phyloP scores from a whole-genome alignment of 1,284 basidiomycete genomes.

The Leccinum pachyderme region DNA sequence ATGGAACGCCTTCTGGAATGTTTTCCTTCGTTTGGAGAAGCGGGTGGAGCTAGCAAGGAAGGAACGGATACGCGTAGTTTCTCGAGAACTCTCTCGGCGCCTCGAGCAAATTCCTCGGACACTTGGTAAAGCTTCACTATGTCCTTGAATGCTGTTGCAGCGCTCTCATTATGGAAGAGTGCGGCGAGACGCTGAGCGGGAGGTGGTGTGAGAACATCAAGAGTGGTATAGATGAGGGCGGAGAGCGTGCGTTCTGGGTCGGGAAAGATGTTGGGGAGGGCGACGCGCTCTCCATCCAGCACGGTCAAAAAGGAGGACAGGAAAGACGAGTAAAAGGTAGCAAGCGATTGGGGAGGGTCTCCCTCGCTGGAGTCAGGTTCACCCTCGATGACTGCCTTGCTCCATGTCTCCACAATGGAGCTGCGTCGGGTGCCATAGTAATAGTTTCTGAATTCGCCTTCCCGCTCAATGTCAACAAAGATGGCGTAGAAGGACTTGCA shows the following conservation, averaged over 20 bases:
- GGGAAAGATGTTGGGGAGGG: slow-evolving; percentile 80
- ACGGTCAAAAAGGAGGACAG: slow-evolving; percentile 66
- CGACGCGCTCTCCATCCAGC: slow-evolving; percentile 68
- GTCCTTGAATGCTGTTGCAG: slow-evolving; percentile 60
- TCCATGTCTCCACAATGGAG: slow-evolving; percentile 68
- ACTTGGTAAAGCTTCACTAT: slow-evolving; percentile 69
- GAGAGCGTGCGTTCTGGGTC: slow-evolving; percentile 74
- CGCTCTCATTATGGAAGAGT: slow-evolving; percentile 59
- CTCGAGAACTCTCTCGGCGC: slow-evolving; percentile 73
- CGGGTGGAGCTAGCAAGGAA: slow-evolving; percentile 21
- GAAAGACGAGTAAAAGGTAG: slow-evolving; percentile 71
- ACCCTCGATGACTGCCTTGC: slow-evolving; percentile 46
- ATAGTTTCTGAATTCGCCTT: slow-evolving; percentile 87
- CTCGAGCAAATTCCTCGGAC: slow-evolving; percentile 78
- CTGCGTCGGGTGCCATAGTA: slow-evolving; percentile 83
- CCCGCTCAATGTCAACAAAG: slow-evolving; percentile 87
- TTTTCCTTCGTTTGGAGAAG: slow-evolving; percentile 21
- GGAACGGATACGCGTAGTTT: slow-evolving; percentile 56
- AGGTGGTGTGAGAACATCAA: slow-evolving; percentile 78
- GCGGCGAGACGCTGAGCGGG: slow-evolving; percentile 73
- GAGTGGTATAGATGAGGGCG: slow-evolving; percentile 75
- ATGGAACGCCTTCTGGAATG: slow-evolving; percentile 53
- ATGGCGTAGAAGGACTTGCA: slow-evolving; percentile 82
- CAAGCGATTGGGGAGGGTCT: slow-evolving; percentile 42
- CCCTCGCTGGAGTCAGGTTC: slow-evolving; percentile 28